Evolutionary conservation across 2,329 filamentous ascomycete genomes (phyloP).

Genomic region (Venturia oleaginea): DNA sequence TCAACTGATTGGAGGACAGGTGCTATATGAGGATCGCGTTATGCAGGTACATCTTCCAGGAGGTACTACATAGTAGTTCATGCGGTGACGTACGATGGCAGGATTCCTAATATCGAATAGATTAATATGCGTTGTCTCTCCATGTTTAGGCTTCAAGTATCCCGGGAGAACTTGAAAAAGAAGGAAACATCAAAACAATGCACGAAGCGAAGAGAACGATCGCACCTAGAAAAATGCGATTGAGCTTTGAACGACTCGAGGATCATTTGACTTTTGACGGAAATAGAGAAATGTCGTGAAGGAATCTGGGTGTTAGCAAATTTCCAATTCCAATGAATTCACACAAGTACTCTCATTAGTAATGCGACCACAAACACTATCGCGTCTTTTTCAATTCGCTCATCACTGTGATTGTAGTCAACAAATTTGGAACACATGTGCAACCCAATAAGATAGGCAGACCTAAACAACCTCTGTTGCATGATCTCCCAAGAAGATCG

Average conservation of each 20-base stretch:
- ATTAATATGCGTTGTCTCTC: not conserved
- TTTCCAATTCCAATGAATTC: not conserved
- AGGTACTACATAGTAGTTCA: not conserved
- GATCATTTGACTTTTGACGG: no score
- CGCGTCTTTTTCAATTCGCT: not conserved
- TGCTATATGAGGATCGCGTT: not conserved
- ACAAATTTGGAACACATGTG: not conserved
- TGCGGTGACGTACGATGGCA: not conserved
- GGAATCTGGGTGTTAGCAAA: not conserved
- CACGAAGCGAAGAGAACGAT: not conserved
- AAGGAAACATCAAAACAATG: not conserved
- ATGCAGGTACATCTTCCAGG: not conserved
- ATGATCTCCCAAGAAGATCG: not conserved
- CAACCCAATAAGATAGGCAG: not conserved
- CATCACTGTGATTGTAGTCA: not conserved
- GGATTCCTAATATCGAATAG: not conserved
- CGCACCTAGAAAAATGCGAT: not conserved
- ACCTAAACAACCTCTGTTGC: not conserved
- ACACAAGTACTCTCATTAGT: not conserved
- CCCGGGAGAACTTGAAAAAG: not conserved
- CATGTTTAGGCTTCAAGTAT: not conserved
- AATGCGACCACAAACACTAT: not conserved
- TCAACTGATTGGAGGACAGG: not conserved
- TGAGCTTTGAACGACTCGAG: no score
- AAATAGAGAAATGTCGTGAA: not conserved